These are phyloP conservation scores for Lathyrus oleraceus DNA, from an alignment of 306 rosid species.

Conservation along the genomic window DNA sequence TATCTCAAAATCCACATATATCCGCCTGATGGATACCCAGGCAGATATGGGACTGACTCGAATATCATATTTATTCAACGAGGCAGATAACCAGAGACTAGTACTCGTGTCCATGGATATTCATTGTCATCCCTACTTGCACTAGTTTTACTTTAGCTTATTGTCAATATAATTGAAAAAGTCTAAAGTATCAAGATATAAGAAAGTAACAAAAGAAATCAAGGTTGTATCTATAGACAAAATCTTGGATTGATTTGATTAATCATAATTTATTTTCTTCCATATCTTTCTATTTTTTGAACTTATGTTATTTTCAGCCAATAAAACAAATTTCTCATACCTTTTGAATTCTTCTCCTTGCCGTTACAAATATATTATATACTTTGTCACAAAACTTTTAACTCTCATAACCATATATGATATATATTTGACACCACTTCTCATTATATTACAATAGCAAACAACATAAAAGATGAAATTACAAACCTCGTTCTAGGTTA, in stretches of 20 bases:
- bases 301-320: constrained; percentile 32
- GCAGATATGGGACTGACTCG: too few species aligned
- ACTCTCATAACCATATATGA: constrained; percentile 43
- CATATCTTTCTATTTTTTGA: constrained; percentile 27
- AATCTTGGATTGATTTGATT: neutral
- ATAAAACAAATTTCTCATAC: constrained; percentile 46
- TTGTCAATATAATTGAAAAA: neutral
- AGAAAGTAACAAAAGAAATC: neutral
- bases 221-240: constrained; percentile 18
- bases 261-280: constrained; percentile 13
- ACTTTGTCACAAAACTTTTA: constrained; percentile 40
- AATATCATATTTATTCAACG: too few species aligned
- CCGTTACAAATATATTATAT: constrained; percentile 54
- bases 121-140: too few species aligned
- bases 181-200: neutral
- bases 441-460: constrained; percentile 49
- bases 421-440: constrained; percentile 48
- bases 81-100: too few species aligned
- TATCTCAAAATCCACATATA: too few species aligned
- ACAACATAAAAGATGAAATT: constrained; percentile 35
- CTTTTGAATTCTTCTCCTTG: constrained; percentile 39
- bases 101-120: too few species aligned
- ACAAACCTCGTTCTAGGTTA: constrained; percentile 40
- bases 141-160: too few species aligned
- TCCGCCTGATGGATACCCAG: too few species aligned